A percentile compares a stretch with the other conserved stretches of the same genome.
phyloP scores from a whole-genome alignment of 352 stramenopile genomes.

The Pseudoperonospora humuli region DNA sequence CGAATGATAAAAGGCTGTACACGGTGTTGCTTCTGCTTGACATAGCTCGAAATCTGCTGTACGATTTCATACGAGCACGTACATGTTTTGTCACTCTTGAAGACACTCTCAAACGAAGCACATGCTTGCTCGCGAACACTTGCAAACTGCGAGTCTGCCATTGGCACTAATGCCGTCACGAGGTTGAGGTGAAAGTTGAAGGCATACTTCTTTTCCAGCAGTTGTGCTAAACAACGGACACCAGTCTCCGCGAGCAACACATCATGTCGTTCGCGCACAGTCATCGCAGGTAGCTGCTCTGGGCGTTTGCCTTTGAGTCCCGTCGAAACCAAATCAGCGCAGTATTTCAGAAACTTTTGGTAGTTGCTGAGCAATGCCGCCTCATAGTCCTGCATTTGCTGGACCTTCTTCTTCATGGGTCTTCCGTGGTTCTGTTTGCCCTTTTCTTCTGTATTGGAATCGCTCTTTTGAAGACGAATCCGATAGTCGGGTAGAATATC shows the following conservation, averaged over 20 bases:
- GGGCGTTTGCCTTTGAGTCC: conserved; percentile 49
- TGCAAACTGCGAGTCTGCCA: conserved; percentile 59
- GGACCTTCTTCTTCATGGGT: conserved; percentile 80
- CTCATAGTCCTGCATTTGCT: conserved; percentile 83
- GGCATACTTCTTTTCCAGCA: conserved; percentile 76
- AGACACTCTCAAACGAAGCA: conserved; percentile 61
- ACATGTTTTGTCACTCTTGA: conserved; percentile 68
- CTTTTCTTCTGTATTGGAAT: conserved; percentile 56
- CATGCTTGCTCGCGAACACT: conserved; percentile 50
- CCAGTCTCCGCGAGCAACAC: conserved; percentile 62
- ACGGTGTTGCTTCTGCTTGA: conserved; percentile 78
- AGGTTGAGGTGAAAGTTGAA: conserved; percentile 87
- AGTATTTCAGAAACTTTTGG: conserved; percentile 79
- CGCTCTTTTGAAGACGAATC: conserved; percentile 85
- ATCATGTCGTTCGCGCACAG: conserved; percentile 28
- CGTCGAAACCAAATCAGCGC: conserved; percentile 47
- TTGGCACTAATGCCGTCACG: conserved; percentile 71
- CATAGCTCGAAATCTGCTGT: conserved; percentile 76
- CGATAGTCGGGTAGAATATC: conserved; percentile 94
- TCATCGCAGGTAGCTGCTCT: conserved; percentile 32
- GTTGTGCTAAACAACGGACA: conserved; percentile 62
- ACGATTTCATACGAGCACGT: conserved; percentile 62
- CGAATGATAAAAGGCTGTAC: conserved; percentile 69
- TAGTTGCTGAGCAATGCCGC: conserved; percentile 69
- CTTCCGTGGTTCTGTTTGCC: conserved; percentile 81